Evolutionary conservation across 148 eudicot genomes (phyloP), one percentile per base, ranked within the genome.

Genomic region (Polygonum maritimum): DNA sequence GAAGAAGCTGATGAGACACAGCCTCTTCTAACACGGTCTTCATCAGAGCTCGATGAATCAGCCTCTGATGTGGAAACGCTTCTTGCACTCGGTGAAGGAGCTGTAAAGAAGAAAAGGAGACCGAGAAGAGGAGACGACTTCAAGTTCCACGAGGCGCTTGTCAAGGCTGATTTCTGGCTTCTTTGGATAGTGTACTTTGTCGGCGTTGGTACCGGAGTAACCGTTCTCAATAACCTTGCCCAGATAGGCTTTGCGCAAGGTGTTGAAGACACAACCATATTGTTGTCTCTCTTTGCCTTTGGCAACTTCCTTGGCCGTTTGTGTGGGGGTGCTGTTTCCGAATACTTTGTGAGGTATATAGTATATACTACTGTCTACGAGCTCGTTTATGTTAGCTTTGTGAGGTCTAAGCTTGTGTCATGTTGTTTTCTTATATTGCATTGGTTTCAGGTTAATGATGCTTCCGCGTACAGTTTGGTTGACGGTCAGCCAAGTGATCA

Each of bases 81-180:
- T 74, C 87, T 92, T 48, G 97, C 97, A 6, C 88, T 79, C 77
- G 98, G 98, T 4, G 93, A 90, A 77, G 97, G 98, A 39, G 98
- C 96, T 7, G 87, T 94, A 83, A 88, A 89, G 85, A 92, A 88
- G 83, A 89, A 86, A 44, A 44, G 1, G 81, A 76, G 89, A 69
- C 97, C 95, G 5, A 89, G 82, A 80, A 86, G 98, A 49, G 98
- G 98, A 76, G 98, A 94, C 9, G 98, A 94, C 80, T 94, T 94
- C 73, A 84, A 57, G 45, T 90, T 92, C 51, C 76, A 76, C 26
- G 92, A 94, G 89, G 98, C 97, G 67, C 78, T 94, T 8, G 75
- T 92, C 6, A 92, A 94, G 82, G 98, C 98, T 5, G 97, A 94
- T 78, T 94, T 94, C 78, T 94, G 98, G 98, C 96, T 94, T 78